A percentile compares a stretch with the other conserved stretches of the same genome.
Conservation (phyloP, 2,329 filamentous ascomycete genomes). For the Phyllosticta citribraziliensis region DNA sequence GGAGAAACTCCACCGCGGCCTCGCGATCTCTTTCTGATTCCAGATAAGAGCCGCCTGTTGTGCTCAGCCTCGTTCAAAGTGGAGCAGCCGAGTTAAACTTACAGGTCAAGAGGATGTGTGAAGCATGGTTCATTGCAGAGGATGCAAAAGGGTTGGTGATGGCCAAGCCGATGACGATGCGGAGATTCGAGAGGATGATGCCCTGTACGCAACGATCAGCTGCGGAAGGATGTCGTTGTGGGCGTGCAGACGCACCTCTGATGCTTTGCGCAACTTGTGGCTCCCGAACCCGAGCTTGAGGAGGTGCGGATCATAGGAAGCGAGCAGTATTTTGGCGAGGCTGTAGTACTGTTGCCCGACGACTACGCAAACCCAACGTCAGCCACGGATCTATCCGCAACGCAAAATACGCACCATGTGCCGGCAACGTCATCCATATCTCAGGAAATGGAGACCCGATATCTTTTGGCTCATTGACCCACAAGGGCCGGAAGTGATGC, state of each 20-base stretch:
- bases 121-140: constrained; percentile 6
- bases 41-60: constrained; percentile 7
- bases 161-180: constrained; percentile 1
- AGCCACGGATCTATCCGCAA: not conserved
- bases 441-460: constrained; percentile 1
- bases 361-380: not conserved
- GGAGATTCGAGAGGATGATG: not conserved
- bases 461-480: not conserved
- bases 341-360: constrained; percentile 8
- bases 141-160: constrained; percentile 1
- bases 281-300: constrained; percentile 2
- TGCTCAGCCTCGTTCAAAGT: not conserved
- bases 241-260: not conserved
- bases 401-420: not conserved
- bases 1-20: constrained; percentile 2
- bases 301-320: constrained; percentile 4
- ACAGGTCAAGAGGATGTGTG: constrained; percentile 8
- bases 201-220: not conserved
- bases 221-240: too few species aligned
- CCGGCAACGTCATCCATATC: constrained; percentile 8
- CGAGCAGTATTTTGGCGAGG: constrained; percentile 1
- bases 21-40: constrained; percentile 3
- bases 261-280: constrained; percentile 1
- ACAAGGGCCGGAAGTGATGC: constrained; percentile 20
- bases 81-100: not conserved